A percentile compares a stretch with the other conserved stretches of the same genome.
Evolutionary conservation across 805 yeast species (phyloP).

Genomic region (Saccharomycopsis olivae): DNA sequence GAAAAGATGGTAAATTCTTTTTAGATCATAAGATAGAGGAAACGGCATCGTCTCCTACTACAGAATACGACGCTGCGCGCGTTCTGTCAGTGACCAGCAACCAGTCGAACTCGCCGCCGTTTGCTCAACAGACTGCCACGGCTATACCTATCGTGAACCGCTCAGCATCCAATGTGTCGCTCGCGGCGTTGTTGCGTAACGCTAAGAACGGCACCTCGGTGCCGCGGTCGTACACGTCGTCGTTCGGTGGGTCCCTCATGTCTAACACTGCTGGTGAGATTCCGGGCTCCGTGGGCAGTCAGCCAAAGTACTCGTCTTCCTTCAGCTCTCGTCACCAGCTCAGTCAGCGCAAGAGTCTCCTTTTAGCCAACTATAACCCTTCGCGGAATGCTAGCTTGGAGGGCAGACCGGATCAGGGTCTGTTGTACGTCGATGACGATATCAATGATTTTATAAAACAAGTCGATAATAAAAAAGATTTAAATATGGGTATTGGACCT

Average conservation of each 20-base stretch:
- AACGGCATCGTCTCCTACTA: not conserved
- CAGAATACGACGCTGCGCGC: too few species aligned
- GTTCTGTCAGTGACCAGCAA: too few species aligned
- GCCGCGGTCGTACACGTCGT: conserved; percentile 36
- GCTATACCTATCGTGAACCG: conserved; percentile 30
- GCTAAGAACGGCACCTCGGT: conserved; percentile 12
- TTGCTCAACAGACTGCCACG: too few species aligned
- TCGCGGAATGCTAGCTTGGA: conserved; percentile 13
- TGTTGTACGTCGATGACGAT: conserved; percentile 44
- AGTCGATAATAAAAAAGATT: conserved; percentile 51
- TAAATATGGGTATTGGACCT: conserved; percentile 3
- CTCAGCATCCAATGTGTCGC: conserved; percentile 41
- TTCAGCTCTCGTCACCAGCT: conserved; percentile 53
- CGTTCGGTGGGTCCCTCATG: conserved; percentile 22
- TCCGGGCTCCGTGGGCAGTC: conserved; percentile 27
- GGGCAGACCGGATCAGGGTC: conserved; percentile 21
- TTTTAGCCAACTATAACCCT: conserved; percentile 25
- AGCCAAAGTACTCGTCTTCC: conserved; percentile 58
- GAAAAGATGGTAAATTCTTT: conserved; percentile 59
- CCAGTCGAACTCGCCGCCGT: too few species aligned
- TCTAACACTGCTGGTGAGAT: conserved; percentile 23
- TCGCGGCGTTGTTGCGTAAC: conserved; percentile 41
- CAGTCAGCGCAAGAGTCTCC: conserved; percentile 18
- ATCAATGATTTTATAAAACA: conserved; percentile 60
- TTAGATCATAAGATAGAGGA: conserved; percentile 22